Conservation (phyloP, 2,329 filamentous ascomycete species). For the Neonectria faginata region DNA sequence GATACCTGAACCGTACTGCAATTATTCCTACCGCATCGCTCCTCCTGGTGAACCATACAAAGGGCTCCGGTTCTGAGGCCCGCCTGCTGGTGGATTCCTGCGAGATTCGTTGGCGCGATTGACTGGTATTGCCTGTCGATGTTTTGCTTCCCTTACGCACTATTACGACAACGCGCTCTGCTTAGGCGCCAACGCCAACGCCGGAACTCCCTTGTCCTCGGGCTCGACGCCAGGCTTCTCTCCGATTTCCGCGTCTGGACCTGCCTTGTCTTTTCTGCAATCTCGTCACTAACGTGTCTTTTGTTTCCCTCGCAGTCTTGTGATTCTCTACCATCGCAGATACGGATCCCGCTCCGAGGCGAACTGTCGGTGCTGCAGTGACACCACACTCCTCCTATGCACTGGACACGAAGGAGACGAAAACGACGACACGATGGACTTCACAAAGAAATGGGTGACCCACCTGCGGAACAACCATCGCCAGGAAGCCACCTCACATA, state of each 20-base stretch:
- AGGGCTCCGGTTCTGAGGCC: background rate
- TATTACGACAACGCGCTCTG: background rate
- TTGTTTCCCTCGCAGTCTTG: background rate
- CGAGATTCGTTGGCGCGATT: background rate
- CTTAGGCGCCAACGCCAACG: background rate
- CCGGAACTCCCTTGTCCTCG: background rate
- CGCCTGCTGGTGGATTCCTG: too few relatives aligned
- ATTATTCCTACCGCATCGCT: background rate
- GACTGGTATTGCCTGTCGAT: background rate
- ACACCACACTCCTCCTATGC: slow-evolving; percentile 1
- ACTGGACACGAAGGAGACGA: slow-evolving; percentile 5
- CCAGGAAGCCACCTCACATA: slow-evolving; percentile 2
- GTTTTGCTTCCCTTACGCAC: background rate
- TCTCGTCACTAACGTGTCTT: background rate
- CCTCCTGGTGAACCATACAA: background rate
- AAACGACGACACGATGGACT: slow-evolving; percentile 13
- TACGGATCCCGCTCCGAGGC: background rate
- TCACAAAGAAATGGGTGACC: slow-evolving; percentile 12
- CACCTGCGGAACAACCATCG: slow-evolving; percentile 7
- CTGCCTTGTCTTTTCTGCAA: background rate
- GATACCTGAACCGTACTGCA: too few relatives aligned
- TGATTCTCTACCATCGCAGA: background rate
- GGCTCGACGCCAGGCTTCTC: background rate
- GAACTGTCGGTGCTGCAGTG: background rate
- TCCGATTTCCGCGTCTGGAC: background rate